Evolutionary conservation across 2,329 filamentous ascomycete genomes (phyloP).

Genomic region (Fusarium floridanum): DNA sequence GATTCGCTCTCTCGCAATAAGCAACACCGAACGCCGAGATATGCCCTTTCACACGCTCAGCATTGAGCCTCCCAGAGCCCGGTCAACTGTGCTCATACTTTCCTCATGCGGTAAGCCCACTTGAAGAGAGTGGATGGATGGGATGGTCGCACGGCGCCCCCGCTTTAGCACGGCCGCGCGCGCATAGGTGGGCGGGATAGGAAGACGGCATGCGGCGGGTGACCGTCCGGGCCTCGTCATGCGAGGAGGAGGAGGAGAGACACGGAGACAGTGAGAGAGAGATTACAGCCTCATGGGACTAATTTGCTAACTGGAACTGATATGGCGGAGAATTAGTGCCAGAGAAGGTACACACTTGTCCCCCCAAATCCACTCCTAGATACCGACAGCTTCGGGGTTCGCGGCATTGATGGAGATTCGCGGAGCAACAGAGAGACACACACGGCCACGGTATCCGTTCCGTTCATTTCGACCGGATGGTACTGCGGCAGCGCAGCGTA

Average conservation of each 20-base stretch:
- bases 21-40: conserved; percentile 49
- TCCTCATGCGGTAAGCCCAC: conserved; percentile 41
- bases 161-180: conserved; percentile 22
- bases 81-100: conserved; percentile 31
- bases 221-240: conserved; percentile 27
- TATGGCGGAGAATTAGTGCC: conserved; percentile 10
- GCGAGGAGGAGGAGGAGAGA: not conserved
- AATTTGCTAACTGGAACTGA: not conserved
- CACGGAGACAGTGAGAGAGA: not conserved
- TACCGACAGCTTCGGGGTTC: conserved; percentile 46
- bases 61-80: not conserved
- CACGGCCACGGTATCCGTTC: conserved; percentile 33
- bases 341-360: conserved; percentile 3
- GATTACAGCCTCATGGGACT: conserved; percentile 4
- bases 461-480: conserved; percentile 26
- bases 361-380: conserved; percentile 20
- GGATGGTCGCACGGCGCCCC: conserved; percentile 36
- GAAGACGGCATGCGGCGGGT: conserved; percentile 32
- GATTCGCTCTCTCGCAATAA: conserved; percentile 13
- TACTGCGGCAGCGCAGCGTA: not conserved
- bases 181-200: not conserved
- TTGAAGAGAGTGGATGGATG: conserved; percentile 27
- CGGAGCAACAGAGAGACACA: conserved; percentile 24
- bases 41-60: conserved; percentile 37
- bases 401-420: conserved; percentile 46